phyloP scores from a whole-genome alignment of 768 basidiomycete genomes.

The Phaffia tasmanica region DNA sequence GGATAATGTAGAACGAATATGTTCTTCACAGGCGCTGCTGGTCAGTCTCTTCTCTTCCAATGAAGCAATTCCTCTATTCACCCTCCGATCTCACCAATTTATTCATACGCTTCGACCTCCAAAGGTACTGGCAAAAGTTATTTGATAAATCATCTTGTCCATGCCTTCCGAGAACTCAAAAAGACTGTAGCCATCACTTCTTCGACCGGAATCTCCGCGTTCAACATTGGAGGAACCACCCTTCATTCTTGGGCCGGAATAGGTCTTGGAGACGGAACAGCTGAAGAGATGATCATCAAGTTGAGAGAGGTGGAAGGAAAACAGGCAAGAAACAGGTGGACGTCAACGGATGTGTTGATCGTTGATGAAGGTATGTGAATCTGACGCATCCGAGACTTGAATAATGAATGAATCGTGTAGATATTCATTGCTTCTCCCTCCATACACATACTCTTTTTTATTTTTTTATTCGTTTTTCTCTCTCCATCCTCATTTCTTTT shows the following conservation, averaged over 20 bases:
- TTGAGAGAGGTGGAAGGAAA: no score
- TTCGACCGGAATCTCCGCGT: conserved; percentile 26
- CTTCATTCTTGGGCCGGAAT: conserved; percentile 25
- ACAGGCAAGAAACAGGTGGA: conserved; percentile 50
- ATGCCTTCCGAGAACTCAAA: conserved; percentile 30
- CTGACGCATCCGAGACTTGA: no score
- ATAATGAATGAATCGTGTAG: no score
- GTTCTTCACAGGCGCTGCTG: conserved; percentile 36
- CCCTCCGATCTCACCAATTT: no score
- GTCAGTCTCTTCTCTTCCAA: conserved; percentile 15
- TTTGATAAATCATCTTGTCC: no score
- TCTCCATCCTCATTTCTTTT: not conserved
- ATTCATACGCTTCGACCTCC: not conserved
- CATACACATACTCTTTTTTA: no score
- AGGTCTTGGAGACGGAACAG: conserved; percentile 22
- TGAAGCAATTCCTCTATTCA: no score
- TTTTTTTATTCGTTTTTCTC: not conserved
- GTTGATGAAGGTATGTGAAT: conserved; percentile 65
- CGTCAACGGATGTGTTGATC: conserved; percentile 70
- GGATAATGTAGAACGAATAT: conserved; percentile 7
- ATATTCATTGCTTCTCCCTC: no score
- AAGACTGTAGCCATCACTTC: conserved; percentile 28
- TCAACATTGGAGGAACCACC: conserved; percentile 24
- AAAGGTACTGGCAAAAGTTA: no score
- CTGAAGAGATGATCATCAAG: conserved; percentile 15